Evolutionary conservation across 176 grass and related monocot genomes (phyloP).

Genomic region (Areca catechu): DNA sequence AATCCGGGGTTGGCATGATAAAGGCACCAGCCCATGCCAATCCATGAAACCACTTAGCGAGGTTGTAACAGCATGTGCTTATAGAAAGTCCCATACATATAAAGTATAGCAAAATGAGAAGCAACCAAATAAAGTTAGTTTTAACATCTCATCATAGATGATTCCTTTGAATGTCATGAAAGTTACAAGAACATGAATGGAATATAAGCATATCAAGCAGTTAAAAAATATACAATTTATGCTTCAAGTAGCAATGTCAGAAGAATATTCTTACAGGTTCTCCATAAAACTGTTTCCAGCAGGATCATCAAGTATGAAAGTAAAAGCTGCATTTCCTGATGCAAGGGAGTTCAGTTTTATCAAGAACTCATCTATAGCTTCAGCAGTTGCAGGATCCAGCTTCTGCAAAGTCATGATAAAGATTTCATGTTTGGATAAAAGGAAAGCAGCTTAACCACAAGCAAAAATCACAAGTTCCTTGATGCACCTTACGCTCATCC

Average conservation of each 20-base stretch:
- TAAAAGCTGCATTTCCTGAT: slow-evolving; percentile 60
- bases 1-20: too few species aligned
- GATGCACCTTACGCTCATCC: slow-evolving; percentile 80
- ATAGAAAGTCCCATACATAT: too few species aligned
- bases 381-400: slow-evolving; percentile 81
- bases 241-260: too few species aligned
- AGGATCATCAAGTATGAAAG: slow-evolving; percentile 88
- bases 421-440: not conserved
- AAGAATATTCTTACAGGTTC: slow-evolving; percentile 54
- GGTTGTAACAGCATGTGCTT: too few species aligned
- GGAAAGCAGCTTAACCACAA: not conserved
- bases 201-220: not conserved
- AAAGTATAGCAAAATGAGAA: too few species aligned
- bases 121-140: too few species aligned
- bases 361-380: slow-evolving; percentile 83
- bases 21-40: too few species aligned
- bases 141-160: too few species aligned
- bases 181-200: not conserved
- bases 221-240: not conserved
- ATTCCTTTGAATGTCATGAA: too few species aligned
- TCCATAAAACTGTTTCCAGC: slow-evolving; percentile 93
- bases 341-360: slow-evolving; percentile 64
- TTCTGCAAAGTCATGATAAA: slow-evolving; percentile 44
- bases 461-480: slow-evolving; percentile 5
- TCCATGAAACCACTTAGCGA: too few species aligned